Conservation (phyloP, 2,329 filamentous ascomycete genomes). For the Phoma sp. region DNA sequence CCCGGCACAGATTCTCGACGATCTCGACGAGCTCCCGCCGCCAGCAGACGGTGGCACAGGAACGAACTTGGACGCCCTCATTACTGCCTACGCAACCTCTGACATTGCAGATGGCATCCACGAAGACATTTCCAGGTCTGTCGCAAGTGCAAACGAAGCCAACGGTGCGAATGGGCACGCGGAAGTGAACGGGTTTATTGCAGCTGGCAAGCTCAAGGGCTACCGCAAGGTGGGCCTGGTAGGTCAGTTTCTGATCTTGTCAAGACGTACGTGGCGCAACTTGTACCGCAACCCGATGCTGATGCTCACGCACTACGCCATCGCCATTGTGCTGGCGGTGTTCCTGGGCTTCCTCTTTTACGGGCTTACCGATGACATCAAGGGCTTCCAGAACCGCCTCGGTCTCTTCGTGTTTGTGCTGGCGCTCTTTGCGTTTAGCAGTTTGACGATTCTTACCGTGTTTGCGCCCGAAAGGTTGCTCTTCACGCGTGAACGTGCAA, state of each 20-base stretch:
- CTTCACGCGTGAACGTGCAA: constrained; percentile 92
- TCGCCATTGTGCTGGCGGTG: constrained; percentile 91
- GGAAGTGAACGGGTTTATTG: constrained; percentile 59
- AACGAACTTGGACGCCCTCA: constrained; percentile 83
- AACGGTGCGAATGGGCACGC: constrained; percentile 70
- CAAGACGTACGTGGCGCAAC: constrained; percentile 93
- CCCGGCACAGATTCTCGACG: constrained; percentile 71
- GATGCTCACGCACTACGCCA: constrained; percentile 98
- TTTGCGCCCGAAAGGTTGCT: constrained; percentile 90
- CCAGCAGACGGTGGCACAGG: constrained; percentile 63
- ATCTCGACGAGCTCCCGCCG: constrained; percentile 68
- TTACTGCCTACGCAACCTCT: constrained; percentile 77
- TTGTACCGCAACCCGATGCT: constrained; percentile 96
- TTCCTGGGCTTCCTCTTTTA: constrained; percentile 97
- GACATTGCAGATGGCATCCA: constrained; percentile 76
- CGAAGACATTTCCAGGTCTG: constrained; percentile 78
- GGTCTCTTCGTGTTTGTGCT: constrained; percentile 98
- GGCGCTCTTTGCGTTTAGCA: constrained; percentile 95
- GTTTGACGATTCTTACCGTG: constrained; percentile 89
- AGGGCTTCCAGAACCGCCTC: constrained; percentile 95
- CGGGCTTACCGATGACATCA: constrained; percentile 92
- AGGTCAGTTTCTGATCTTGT: constrained; percentile 88
- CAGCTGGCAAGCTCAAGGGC: constrained; percentile 72
- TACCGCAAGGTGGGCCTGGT: constrained; percentile 82
- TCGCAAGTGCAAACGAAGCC: constrained; percentile 68